A percentile compares a stretch with the other conserved stretches of the same genome.
Evolutionary conservation across 2,329 filamentous ascomycete genomes (phyloP).

Genomic region (Xylaria multiplex): DNA sequence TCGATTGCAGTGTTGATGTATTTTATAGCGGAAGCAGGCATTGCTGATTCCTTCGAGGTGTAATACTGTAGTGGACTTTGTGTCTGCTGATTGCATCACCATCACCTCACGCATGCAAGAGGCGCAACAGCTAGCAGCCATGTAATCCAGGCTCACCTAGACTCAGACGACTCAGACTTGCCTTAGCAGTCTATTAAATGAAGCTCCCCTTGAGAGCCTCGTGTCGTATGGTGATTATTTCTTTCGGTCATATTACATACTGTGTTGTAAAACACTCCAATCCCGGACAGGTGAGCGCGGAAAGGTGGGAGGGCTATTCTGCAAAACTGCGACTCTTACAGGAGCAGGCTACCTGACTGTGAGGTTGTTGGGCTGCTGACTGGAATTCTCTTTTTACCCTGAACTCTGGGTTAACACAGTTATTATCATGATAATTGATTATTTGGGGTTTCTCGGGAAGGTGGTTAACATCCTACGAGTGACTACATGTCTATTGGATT

Average conservation of each 20-base stretch:
- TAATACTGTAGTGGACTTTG: conserved; percentile 9
- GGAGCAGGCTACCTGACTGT: neutral
- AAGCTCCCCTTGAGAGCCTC: conserved; percentile 43
- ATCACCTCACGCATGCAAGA: conserved; percentile 14
- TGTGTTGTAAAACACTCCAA: conserved; percentile 5
- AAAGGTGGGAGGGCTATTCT: conserved; percentile 5
- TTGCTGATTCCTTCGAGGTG: neutral
- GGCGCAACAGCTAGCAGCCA: conserved; percentile 11
- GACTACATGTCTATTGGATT: neutral
- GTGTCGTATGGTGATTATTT: neutral
- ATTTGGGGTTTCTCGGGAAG: neutral
- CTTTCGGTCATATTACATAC: neutral
- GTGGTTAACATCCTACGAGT: neutral
- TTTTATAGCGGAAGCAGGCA: neutral
- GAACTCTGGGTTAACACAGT: neutral
- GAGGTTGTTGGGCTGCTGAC: conserved; percentile 28
- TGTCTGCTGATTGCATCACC: conserved; percentile 20
- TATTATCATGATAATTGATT: neutral
- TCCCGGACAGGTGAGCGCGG: neutral
- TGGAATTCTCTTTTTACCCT: conserved; percentile 28
- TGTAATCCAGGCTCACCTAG: conserved; percentile 28
- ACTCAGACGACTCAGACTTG: conserved; percentile 44
- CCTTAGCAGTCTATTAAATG: conserved; percentile 50
- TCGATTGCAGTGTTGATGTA: neutral
- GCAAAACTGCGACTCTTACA: neutral